Conservation (phyloP, 108 stramenopile genomes). For the Seminavis robusta region DNA sequence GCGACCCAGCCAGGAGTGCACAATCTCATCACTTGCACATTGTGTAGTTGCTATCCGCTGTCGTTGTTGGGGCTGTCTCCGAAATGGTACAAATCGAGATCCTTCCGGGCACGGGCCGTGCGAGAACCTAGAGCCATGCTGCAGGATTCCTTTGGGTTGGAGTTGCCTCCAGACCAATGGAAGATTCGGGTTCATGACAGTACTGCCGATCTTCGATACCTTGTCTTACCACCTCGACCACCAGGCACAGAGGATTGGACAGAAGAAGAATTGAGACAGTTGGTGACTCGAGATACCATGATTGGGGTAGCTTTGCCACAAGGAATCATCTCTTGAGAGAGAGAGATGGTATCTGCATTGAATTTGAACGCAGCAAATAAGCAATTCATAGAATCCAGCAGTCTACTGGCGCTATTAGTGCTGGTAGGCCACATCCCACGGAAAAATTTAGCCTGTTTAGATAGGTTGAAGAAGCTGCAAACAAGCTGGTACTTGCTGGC, state of each 20-base stretch:
- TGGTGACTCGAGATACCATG: slow-evolving; percentile 58
- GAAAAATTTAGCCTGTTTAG: too few relatives aligned
- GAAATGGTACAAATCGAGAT: slow-evolving; percentile 63
- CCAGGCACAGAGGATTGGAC: slow-evolving; percentile 43
- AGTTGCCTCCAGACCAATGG: slow-evolving; percentile 8
- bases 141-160: slow-evolving; percentile 43
- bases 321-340: too few relatives aligned
- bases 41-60: slow-evolving; percentile 66
- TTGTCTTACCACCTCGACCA: slow-evolving; percentile 56
- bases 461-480: too few relatives aligned
- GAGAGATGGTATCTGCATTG: too few relatives aligned
- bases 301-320: slow-evolving; percentile 45
- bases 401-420: too few relatives aligned
- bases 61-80: slow-evolving; percentile 55
- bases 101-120: slow-evolving; percentile 57
- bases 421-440: too few relatives aligned
- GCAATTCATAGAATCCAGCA: too few relatives aligned
- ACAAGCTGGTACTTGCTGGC: too few relatives aligned
- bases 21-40: slow-evolving; percentile 60
- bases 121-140: slow-evolving; percentile 59
- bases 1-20: too few relatives aligned
- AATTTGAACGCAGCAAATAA: too few relatives aligned
- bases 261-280: slow-evolving; percentile 31
- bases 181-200: slow-evolving; percentile 59
- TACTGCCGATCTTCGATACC: slow-evolving; percentile 65